Conservation (phyloP, 2,329 filamentous ascomycete genomes). For the Periconia sp. region DNA sequence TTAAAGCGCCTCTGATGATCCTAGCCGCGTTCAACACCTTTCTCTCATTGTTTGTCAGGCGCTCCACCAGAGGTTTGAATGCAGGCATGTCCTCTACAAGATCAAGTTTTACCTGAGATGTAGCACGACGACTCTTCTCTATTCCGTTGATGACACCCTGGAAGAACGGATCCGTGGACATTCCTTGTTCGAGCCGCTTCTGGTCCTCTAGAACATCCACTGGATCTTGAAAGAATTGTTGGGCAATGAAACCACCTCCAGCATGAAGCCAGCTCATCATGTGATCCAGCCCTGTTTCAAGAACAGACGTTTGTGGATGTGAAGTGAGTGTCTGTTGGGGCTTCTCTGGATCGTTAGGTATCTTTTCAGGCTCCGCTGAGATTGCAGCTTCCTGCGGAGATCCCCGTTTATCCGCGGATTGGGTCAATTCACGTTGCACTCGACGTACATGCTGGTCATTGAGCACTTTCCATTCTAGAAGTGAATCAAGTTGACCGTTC, state of each 20-base stretch:
- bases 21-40: constrained; percentile 9
- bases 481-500: constrained; percentile 17
- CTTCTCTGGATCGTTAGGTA: background rate
- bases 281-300: constrained; percentile 30
- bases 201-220: constrained; percentile 15
- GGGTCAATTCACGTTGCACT: constrained; percentile 20
- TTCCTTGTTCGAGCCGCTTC: background rate
- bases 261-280: constrained; percentile 34
- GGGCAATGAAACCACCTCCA: constrained; percentile 24
- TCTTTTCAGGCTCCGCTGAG: background rate
- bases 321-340: background rate
- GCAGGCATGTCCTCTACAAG: constrained; percentile 29
- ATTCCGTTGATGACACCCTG: constrained; percentile 23
- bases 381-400: background rate
- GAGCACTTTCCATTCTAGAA: constrained; percentile 26
- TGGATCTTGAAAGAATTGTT: constrained; percentile 37
- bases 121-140: constrained; percentile 24
- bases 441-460: constrained; percentile 35
- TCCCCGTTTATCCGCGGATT: background rate
- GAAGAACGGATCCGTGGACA: constrained; percentile 5
- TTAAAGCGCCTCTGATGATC: background rate
- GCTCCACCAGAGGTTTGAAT: constrained; percentile 23
- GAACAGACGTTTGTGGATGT: constrained; percentile 1
- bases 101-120: constrained; percentile 25
- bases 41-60: constrained; percentile 28